phyloP scores from a whole-genome alignment of 345 rosid genomes.

The Excoecaria cochinchinensis region DNA sequence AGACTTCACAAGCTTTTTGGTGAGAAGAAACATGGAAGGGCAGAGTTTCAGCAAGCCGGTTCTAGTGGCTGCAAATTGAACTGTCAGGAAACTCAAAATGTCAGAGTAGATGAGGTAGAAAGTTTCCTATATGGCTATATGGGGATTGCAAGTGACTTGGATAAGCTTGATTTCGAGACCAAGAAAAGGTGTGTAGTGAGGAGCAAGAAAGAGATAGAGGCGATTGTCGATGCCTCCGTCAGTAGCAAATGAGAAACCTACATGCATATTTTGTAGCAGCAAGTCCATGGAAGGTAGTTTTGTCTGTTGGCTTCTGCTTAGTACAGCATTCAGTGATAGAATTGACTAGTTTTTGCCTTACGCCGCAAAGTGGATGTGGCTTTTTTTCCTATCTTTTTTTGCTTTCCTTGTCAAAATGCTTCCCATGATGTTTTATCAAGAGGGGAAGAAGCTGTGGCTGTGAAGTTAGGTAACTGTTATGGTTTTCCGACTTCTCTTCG shows the following conservation, averaged over 20 bases:
- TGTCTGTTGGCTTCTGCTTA: neutral
- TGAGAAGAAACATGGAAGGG: slow-evolving; percentile 40
- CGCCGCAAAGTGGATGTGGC: neutral
- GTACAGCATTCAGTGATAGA: neutral
- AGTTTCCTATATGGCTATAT: slow-evolving; percentile 42
- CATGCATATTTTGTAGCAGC: neutral
- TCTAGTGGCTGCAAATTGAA: slow-evolving; percentile 3
- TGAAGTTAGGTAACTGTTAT: neutral
- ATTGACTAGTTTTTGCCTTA: neutral
- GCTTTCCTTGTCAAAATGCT: neutral
- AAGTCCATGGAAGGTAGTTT: neutral
- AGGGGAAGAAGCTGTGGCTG: neutral
- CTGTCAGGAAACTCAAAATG: slow-evolving; percentile 1
- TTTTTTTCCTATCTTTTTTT: neutral
- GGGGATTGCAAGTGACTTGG: slow-evolving; percentile 49
- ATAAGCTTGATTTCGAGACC: slow-evolving; percentile 41
- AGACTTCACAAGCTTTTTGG: slow-evolving; percentile 39
- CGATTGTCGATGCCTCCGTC: slow-evolving; percentile 20
- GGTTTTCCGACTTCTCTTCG: neutral
- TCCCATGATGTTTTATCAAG: neutral
- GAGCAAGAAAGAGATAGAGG: slow-evolving; percentile 49
- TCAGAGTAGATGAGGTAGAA: slow-evolving; percentile 16
- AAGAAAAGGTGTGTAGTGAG: slow-evolving; percentile 37
- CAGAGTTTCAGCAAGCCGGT: slow-evolving; percentile 29
- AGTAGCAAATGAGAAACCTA: neutral